Conservation (phyloP, 345 rosid species). For the Iberis pinnata region DNA sequence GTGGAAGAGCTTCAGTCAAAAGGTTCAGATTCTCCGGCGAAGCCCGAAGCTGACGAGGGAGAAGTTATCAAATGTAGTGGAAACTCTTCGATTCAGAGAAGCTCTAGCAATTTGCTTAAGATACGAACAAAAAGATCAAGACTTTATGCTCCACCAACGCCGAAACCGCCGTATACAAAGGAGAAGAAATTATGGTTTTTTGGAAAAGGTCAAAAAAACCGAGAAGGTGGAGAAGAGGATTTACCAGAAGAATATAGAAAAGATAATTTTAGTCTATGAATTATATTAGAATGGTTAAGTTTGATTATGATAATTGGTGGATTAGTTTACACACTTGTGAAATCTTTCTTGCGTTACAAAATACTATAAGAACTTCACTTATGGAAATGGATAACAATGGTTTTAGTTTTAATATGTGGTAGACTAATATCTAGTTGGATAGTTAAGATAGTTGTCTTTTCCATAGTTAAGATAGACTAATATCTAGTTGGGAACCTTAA, state of each 20-base stretch:
- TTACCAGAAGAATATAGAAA: slow-evolving; percentile 44
- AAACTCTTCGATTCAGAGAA: neutral
- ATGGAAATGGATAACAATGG: slow-evolving; percentile 69
- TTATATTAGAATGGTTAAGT: slow-evolving; percentile 45
- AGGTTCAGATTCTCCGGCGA: too few species aligned
- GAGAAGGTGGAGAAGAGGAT: slow-evolving; percentile 31
- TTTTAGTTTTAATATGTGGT: slow-evolving; percentile 62
- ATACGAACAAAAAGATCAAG: neutral
- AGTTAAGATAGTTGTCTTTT: slow-evolving; percentile 46
- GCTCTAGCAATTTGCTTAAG: too few species aligned
- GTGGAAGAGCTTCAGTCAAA: too few species aligned
- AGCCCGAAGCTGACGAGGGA: too few species aligned
- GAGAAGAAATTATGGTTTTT: neutral
- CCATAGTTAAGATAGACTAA: too few species aligned
- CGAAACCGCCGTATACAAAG: neutral
- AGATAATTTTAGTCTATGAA: slow-evolving; percentile 28
- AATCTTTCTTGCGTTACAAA: slow-evolving; percentile 28
- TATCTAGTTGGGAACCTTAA: too few species aligned
- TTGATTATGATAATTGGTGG: slow-evolving; percentile 39
- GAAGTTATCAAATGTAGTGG: neutral
- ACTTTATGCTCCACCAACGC: neutral
- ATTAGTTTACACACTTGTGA: slow-evolving; percentile 38
- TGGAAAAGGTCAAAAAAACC: neutral
- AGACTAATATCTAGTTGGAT: slow-evolving; percentile 68
- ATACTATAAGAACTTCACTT: slow-evolving; percentile 36